Evolutionary conservation across 345 rosid genomes (phyloP).

Genomic region (Pistacia vera): DNA sequence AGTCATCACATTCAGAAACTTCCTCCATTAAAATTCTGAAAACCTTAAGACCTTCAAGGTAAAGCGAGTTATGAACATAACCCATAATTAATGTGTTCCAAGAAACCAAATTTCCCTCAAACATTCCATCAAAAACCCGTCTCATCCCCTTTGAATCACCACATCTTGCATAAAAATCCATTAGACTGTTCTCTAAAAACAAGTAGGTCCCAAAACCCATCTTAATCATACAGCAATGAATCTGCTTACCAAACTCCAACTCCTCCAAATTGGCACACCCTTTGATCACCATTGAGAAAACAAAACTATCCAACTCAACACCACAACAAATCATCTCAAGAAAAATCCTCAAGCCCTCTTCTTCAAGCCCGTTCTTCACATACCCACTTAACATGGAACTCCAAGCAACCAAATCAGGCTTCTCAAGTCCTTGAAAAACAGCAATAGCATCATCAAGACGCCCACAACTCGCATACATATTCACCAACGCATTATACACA

Average conservation of each 20-base stretch:
- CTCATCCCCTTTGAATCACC: conserved; percentile 22
- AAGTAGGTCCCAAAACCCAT: conserved; percentile 15
- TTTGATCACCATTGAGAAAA: conserved; percentile 24
- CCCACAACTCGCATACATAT: conserved; percentile 35
- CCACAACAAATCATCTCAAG: conserved; percentile 19
- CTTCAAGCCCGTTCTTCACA: conserved; percentile 27
- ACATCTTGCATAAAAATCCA: conserved; percentile 37
- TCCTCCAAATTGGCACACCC: conserved; percentile 24
- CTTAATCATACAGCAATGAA: conserved; percentile 26
- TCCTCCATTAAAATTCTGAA: conserved; percentile 25
- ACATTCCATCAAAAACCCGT: conserved; percentile 23
- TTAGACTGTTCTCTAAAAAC: conserved; percentile 30
- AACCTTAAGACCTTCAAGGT: conserved; percentile 26
- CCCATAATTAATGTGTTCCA: conserved; percentile 37
- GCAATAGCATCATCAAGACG: conserved; percentile 24
- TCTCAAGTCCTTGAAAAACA: conserved; percentile 21
- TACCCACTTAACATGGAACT: conserved; percentile 27
- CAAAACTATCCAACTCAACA: conserved; percentile 27
- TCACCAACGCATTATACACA: conserved; percentile 34
- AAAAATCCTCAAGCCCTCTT: conserved; percentile 27
- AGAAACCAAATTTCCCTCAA: conserved; percentile 32
- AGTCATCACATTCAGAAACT: conserved; percentile 28
- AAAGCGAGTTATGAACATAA: conserved; percentile 25
- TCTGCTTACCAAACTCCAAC: conserved; percentile 19
- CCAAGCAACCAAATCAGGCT: conserved; percentile 36